Evolutionary conservation across 371 early-diverging fungal genomes (phyloP).

Genomic region (Haplosporangium sp.): DNA sequence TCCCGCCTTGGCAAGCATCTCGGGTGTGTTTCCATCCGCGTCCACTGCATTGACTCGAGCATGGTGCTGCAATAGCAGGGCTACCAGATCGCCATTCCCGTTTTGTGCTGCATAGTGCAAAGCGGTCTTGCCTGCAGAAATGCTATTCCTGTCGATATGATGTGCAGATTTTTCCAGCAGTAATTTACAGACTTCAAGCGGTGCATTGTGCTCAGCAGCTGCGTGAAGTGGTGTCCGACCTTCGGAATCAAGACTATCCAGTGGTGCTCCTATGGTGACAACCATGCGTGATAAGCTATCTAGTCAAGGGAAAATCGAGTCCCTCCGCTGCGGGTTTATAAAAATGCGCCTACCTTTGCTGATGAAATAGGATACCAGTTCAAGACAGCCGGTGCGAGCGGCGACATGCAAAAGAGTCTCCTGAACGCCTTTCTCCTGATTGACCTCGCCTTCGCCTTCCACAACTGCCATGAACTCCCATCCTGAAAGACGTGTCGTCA

Average conservation of each 20-base stretch:
- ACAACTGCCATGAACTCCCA: conserved; percentile 37
- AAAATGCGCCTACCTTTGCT: conserved; percentile 14
- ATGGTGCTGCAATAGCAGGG: conserved; percentile 43
- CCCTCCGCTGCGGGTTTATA: not conserved
- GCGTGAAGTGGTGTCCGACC: conserved; percentile 46
- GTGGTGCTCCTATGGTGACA: conserved; percentile 25
- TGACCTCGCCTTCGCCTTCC: conserved; percentile 10
- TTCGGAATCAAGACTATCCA: conserved; percentile 43
- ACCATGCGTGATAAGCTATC: not conserved
- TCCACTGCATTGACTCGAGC: conserved; percentile 35
- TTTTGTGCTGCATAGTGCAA: conserved; percentile 50
- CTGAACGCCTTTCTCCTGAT: conserved; percentile 14
- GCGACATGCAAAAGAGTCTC: conserved; percentile 58
- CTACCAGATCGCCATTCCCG: conserved; percentile 44
- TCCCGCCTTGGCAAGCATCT: conserved; percentile 46
- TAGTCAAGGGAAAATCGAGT: not conserved
- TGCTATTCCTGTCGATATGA: conserved; percentile 26
- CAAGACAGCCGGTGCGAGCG: conserved; percentile 72
- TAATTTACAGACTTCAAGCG: conserved; percentile 24
- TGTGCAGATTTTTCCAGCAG: conserved; percentile 34
- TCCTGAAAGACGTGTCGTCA: conserved; percentile 26
- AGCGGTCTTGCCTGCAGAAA: conserved; percentile 33
- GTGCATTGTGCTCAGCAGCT: conserved; percentile 27
- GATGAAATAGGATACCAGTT: conserved; percentile 58
- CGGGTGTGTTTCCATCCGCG: conserved; percentile 44